A percentile compares a stretch with the other conserved stretches of the same genome.
These are phyloP conservation scores for Metschnikowia shivogae DNA, from an alignment of 805 yeast genomes.

Conservation along the genomic window DNA sequence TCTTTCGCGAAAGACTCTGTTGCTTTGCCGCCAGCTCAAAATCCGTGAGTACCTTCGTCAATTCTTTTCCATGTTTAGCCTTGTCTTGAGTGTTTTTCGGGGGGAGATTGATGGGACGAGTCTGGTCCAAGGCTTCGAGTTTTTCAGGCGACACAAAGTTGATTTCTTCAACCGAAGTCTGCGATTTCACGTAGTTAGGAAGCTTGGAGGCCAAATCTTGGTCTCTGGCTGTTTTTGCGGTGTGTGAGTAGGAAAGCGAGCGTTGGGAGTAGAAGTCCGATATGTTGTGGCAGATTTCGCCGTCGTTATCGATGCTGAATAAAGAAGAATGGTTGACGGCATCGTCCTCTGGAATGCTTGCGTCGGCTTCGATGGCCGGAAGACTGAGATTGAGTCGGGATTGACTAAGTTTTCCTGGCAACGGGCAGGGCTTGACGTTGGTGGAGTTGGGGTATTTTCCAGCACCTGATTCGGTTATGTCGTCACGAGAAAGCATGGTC, in stretches of 20 bases:
- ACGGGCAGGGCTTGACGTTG: conserved; percentile 16
- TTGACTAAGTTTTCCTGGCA: conserved; percentile 19
- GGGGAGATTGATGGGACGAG: conserved; percentile 71
- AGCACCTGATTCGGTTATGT: conserved; percentile 23
- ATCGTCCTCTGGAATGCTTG: conserved; percentile 11
- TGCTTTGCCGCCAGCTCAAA: conserved; percentile 30
- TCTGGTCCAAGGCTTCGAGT: conserved; percentile 48
- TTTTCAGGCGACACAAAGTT: conserved; percentile 58
- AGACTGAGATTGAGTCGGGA: conserved; percentile 6
- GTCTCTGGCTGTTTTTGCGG: conserved; percentile 31
- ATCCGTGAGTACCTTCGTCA: conserved; percentile 42
- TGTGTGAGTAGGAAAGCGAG: conserved; percentile 30
- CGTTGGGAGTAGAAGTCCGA: conserved; percentile 35
- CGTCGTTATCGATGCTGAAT: conserved; percentile 23
- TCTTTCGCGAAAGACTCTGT: conserved; percentile 19
- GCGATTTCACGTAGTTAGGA: conserved; percentile 37
- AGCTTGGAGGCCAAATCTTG: conserved; percentile 32
- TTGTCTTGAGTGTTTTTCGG: conserved; percentile 56
- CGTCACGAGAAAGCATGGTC: conserved; percentile 22
- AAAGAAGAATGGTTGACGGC: conserved; percentile 9
- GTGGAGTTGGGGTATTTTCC: conserved; percentile 22
- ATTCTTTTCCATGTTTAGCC: conserved; percentile 52
- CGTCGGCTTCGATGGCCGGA: conserved; percentile 5
- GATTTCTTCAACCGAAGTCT: conserved; percentile 25
- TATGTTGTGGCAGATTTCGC: conserved; percentile 34